Percentiles rank a stretch among this genome's conserved stretches.
These are phyloP conservation scores for Botrytis paeoniae DNA, from an alignment of 2,329 filamentous ascomycete species.

Conservation along the genomic window DNA sequence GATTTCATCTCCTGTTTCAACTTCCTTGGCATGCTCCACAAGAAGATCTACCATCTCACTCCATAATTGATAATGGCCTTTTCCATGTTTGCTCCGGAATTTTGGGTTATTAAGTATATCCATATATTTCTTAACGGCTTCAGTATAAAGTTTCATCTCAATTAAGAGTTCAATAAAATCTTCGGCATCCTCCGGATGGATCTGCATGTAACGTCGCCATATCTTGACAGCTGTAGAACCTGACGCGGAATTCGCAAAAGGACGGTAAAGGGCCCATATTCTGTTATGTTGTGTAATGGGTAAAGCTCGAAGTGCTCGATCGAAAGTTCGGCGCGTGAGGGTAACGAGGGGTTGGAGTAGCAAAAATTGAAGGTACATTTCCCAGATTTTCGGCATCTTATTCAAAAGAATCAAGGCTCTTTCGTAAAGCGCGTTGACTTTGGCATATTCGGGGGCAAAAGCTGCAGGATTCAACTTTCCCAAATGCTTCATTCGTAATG, in stretches of 20 bases:
- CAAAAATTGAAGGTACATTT: constrained; percentile 91
- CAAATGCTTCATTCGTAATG: constrained; percentile 78
- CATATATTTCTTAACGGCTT: constrained; percentile 89
- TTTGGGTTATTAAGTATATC: constrained; percentile 84
- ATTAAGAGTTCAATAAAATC: constrained; percentile 90
- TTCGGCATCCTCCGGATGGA: constrained; percentile 91
- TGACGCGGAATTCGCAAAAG: constrained; percentile 86
- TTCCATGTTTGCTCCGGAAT: constrained; percentile 89
- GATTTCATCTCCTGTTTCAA: constrained; percentile 75
- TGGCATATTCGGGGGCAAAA: constrained; percentile 77
- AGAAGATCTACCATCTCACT: constrained; percentile 94
- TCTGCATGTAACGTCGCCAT: constrained; percentile 94
- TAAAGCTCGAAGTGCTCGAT: constrained; percentile 84
- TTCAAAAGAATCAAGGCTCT: constrained; percentile 88
- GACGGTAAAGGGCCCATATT: constrained; percentile 88
- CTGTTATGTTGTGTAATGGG: constrained; percentile 94
- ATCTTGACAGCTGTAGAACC: constrained; percentile 89
- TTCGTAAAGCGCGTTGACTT: constrained; percentile 94
- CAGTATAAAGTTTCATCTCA: constrained; percentile 79
- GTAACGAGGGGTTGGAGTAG: constrained; percentile 91
- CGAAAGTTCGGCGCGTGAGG: constrained; percentile 80
- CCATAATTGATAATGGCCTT: constrained; percentile 96
- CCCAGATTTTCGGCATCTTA: constrained; percentile 99
- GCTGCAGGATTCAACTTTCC: constrained; percentile 77
- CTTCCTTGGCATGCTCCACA: constrained; percentile 83